Conservation (phyloP, 257 asterid genomes). For the Solanum arcanum region DNA sequence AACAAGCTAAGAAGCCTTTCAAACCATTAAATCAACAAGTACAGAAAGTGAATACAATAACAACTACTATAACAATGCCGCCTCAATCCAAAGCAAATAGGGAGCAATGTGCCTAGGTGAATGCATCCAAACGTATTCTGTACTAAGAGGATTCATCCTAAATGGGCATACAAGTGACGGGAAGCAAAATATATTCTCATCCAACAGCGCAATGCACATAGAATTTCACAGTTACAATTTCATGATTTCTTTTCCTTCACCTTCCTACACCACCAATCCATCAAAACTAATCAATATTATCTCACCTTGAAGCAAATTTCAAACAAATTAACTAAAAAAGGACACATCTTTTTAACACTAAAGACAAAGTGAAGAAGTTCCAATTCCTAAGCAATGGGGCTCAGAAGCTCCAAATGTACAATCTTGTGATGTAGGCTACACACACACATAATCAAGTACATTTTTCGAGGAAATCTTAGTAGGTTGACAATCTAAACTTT, state of each 20-base stretch:
- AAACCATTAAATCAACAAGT: neutral
- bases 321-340: neutral
- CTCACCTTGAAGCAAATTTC: neutral
- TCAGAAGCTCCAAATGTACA: neutral
- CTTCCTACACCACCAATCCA: neutral
- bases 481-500: neutral
- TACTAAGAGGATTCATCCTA: neutral
- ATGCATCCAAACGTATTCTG: neutral
- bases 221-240: neutral
- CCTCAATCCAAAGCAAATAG: neutral
- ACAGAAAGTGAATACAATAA: neutral
- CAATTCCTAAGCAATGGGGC: neutral
- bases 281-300: neutral
- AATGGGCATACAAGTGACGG: neutral
- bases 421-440: neutral
- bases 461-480: neutral
- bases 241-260: neutral
- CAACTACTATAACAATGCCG: neutral
- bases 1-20: neutral
- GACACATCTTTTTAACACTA: neutral
- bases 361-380: neutral
- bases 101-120: neutral
- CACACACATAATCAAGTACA: neutral
- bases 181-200: neutral
- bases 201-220: neutral